Evolutionary conservation across 176 grass and related monocot species (phyloP), one percentile per base, ranked within the genome.

Genomic region (Raddia guianensis): DNA sequence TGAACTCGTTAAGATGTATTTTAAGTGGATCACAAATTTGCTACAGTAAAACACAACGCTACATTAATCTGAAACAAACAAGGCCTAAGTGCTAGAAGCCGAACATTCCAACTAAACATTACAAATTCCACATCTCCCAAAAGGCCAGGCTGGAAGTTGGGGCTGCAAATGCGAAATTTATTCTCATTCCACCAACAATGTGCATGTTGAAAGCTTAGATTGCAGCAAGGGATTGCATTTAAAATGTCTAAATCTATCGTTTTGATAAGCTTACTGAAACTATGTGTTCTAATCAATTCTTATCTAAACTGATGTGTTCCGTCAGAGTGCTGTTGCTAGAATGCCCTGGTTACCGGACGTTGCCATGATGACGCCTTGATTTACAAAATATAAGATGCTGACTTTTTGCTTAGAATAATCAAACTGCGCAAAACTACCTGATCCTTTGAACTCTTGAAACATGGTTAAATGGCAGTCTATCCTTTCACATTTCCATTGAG

Each of bases 401-500:
- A 18, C 8, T 63, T 54, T 8, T 21, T 3, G 61, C 53, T 7
- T 42, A 0, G 35, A 65, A 66, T 11, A 55, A 16, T 74, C 48
- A 55, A 55, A 32, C 18, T 75, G 27, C 42, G 12, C 4, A 15
- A 75, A 63, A 8, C 44, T 55, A 66, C 32, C 10, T 10, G 68
- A 66, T 46, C 13, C 40, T 51, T 18, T 21, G 73, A 63, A 48
- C 12, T 63, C 65, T 37, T 74, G 37, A 10, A 45, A 32, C 47
- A 74, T 43, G 61, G 70, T 83, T 46, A 55, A 46, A 7, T 55
- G 49, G 15, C 54, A 77, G 27, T 86, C 79, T 49, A 79, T 84
- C 52, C 66, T 34, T 20, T 75, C 64, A 90, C 15, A 76, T 76
- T 79, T 92, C 93, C 75, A 95, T 86, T 79, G 83, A 73, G 40